Base-by-base conservation (phyloP, 2,329 filamentous ascomycete species). In the Sclerotinia glacialis region DNA sequence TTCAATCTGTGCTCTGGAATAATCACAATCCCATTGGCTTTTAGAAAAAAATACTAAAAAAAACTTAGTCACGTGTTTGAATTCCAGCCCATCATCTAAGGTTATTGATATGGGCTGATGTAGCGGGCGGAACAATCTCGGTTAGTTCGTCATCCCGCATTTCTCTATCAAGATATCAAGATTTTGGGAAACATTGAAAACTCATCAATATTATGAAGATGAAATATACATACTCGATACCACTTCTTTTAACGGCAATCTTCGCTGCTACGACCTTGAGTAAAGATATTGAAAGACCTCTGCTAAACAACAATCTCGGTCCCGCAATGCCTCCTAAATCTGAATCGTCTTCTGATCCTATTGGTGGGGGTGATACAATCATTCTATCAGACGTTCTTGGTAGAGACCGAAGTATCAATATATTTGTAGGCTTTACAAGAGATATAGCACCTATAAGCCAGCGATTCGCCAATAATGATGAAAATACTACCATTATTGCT, bases 371-470 rank as follows among this genome's bases (percentile, higher is more conserved):
- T 53, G 81, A 81, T 59, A 78, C 79, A 40, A 85, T 94, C 42
- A 86, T 92, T 68, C 86, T 98, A 66, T 90, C 89, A 52, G 94
- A 98, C 78, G 89, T 97, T 44, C 88, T 97, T 71, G 89, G 90
- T 49, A 88, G 88, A 71, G 88, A 92, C 65, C 88, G 90, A 72
- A 85, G 83, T 68, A 90, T 97, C 76, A 93, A 92, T 70, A 88
- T 93, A 72, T 98, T 97, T 78, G 90, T 92, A 40, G 87, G 88
- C 52, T 87, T 96, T 74, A 89, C 89, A 6, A 87, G 93, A 67
- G 89, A 94, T 75, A 86, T 93, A 73, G 84, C 88, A 56, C 79
- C 83, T n/a, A 83, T 93, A 26, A 84, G 86, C 12, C 79, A 81
- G 28, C 89, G 91, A 0, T 85, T 98, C 18, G 85, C 90, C 72